A percentile compares a stretch with the other conserved stretches of the same genome.
These are phyloP conservation scores for Maudiozyma barnettii DNA, from an alignment of 805 yeast genomes.

Conservation along the genomic window DNA sequence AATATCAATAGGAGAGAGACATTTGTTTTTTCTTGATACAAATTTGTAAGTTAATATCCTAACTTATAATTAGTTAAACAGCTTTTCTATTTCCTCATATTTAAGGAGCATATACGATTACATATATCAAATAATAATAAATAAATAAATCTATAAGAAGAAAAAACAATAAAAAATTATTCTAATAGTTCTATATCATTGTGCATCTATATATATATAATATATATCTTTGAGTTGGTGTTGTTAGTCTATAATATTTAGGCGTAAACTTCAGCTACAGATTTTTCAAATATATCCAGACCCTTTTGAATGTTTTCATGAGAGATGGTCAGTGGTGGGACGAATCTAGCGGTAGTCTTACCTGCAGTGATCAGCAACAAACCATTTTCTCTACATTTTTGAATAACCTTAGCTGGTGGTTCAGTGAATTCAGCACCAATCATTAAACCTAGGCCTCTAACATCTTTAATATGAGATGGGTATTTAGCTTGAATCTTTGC, in stretches of 20 bases:
- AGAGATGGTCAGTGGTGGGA: slow-evolving; percentile 83
- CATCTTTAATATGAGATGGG: slow-evolving; percentile 52
- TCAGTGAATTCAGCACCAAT: slow-evolving; percentile 70
- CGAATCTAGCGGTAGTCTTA: slow-evolving; percentile 77
- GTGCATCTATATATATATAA: neutral
- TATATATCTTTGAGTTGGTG: neutral
- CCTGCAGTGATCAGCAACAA: slow-evolving; percentile 86
- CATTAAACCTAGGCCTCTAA: slow-evolving; percentile 84
- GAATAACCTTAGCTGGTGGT: slow-evolving; percentile 55
- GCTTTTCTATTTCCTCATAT: neutral
- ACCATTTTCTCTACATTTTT: slow-evolving; percentile 67
- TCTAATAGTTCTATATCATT: too few species aligned
- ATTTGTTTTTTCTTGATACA: neutral
- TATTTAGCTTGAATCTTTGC: slow-evolving; percentile 41
- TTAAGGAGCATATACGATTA: neutral
- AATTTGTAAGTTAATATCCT: neutral
- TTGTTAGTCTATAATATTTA: neutral
- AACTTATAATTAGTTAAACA: too few species aligned
- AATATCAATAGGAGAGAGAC: too few species aligned
- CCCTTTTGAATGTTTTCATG: slow-evolving; percentile 64
- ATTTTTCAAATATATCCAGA: slow-evolving; percentile 50
- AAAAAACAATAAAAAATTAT: neutral
- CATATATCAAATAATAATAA: neutral
- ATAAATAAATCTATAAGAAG: neutral
- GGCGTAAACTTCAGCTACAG: slow-evolving; percentile 16